phyloP scores from a whole-genome alignment of 1,284 basidiomycete genomes.

The Malassezia vespertilionis region DNA sequence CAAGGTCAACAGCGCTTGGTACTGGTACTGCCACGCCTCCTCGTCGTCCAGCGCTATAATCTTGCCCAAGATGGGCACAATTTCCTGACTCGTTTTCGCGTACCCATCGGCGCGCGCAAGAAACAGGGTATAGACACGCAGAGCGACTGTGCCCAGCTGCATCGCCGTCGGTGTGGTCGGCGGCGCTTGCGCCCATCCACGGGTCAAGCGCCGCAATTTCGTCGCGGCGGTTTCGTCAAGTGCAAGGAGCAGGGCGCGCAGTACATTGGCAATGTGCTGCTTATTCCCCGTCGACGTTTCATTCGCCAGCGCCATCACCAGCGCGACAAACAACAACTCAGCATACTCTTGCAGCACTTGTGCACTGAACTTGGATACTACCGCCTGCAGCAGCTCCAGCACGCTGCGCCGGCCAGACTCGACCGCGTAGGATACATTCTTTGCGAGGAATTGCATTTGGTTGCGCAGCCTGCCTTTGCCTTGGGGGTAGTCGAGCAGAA shows the following conservation, averaged over 20 bases:
- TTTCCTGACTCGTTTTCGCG: background rate
- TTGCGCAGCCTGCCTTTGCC: slow-evolving; percentile 77
- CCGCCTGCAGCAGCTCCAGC: slow-evolving; percentile 73
- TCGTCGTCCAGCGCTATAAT: background rate
- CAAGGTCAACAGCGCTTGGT: slow-evolving; percentile 17
- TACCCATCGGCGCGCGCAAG: background rate
- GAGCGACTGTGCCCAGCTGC: slow-evolving; percentile 60
- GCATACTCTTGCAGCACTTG: slow-evolving; percentile 68
- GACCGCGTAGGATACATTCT: slow-evolving; percentile 81
- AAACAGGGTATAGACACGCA: slow-evolving; percentile 52
- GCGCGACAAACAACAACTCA: slow-evolving; percentile 79
- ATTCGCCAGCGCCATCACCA: slow-evolving; percentile 86
- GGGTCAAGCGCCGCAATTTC: slow-evolving; percentile 61
- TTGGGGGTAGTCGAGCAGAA: slow-evolving; percentile 94
- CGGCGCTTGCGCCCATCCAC: slow-evolving; percentile 62
- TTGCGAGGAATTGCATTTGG: slow-evolving; percentile 83
- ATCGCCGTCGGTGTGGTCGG: slow-evolving; percentile 49
- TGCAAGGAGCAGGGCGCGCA: slow-evolving; percentile 63
- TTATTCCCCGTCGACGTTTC: slow-evolving; percentile 81
- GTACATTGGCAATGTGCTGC: slow-evolving; percentile 70
- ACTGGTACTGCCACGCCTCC: slow-evolving; percentile 41
- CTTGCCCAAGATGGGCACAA: background rate
- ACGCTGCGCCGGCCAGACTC: slow-evolving; percentile 84
- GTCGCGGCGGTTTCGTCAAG: slow-evolving; percentile 58
- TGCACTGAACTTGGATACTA: slow-evolving; percentile 73